Evolutionary conservation across 2,329 filamentous ascomycete genomes (phyloP).

Genomic region (Calonectria honghensis): DNA sequence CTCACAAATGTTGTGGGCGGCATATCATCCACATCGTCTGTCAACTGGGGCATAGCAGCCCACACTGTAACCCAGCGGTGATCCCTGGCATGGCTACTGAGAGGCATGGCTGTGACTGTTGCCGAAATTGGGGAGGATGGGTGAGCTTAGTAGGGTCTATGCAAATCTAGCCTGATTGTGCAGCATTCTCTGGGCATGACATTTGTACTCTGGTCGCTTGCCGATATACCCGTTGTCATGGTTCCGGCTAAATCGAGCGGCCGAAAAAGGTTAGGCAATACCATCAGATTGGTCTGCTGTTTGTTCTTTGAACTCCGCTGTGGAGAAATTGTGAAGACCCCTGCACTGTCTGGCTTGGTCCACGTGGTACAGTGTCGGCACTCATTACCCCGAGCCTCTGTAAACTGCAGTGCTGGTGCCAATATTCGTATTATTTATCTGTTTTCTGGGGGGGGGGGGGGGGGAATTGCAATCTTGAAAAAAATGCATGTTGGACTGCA

Average conservation of each 20-base stretch:
- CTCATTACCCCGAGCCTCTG: not conserved
- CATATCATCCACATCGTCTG: constrained; percentile 8
- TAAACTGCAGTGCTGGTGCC: too few relatives aligned
- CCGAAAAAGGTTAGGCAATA: not conserved
- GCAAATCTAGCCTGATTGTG: not conserved
- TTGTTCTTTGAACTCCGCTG: not conserved
- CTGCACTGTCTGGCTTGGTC: not conserved
- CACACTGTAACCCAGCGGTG: constrained; percentile 43
- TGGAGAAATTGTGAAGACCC: not conserved
- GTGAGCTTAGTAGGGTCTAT: not conserved
- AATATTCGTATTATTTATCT: too few relatives aligned
- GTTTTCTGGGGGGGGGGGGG: too few relatives aligned
- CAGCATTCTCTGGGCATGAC: too few relatives aligned
- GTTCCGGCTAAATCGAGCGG: not conserved
- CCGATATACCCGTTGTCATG: constrained; percentile 13
- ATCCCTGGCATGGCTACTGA: not conserved
- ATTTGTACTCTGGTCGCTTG: constrained; percentile 2
- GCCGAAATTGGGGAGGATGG: not conserved
- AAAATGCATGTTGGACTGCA: too few relatives aligned
- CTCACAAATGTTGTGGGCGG: constrained; percentile 29
- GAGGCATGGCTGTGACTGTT: not conserved
- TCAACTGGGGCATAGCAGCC: constrained; percentile 22
- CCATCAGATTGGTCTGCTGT: not conserved
- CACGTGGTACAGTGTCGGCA: constrained; percentile 12
- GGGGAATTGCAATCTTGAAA: too few relatives aligned